These are phyloP conservation scores for Silene latifolia DNA, from an alignment of 148 eudicot species.

Conservation along the genomic window DNA sequence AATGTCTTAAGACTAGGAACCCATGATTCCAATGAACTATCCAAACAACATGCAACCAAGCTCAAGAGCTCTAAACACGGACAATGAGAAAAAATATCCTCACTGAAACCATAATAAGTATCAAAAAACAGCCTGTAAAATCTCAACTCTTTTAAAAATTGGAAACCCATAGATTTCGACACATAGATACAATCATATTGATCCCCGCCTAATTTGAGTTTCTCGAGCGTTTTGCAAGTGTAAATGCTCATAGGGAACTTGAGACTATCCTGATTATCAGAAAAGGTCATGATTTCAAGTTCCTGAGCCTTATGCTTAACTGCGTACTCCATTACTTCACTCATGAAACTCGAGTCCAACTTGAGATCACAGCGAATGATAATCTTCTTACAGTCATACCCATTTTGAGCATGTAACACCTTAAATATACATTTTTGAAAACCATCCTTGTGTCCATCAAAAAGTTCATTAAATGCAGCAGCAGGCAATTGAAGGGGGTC, in stretches of 20 bases:
- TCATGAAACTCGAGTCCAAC: background rate
- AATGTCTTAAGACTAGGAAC: slow-evolving; percentile 1
- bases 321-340: background rate
- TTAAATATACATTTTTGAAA: background rate
- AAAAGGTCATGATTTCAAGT: slow-evolving; percentile 4
- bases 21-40: no score
- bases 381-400: background rate
- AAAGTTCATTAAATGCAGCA: background rate
- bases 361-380: background rate
- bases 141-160: background rate
- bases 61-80: background rate
- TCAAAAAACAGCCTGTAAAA: background rate
- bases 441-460: background rate
- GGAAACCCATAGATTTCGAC: background rate
- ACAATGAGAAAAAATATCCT: background rate
- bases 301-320: slow-evolving; percentile 2
- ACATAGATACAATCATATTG: background rate
- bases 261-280: background rate
- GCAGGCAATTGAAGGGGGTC: background rate
- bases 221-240: background rate
- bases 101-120: background rate
- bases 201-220: background rate
- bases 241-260: slow-evolving; percentile 3
- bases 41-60: background rate
- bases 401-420: slow-evolving; percentile 4